A percentile compares a stretch with the other conserved stretches of the same genome.
Evolutionary conservation across 2,329 filamentous ascomycete species (phyloP).

Genomic region (Colletotrichum destructivum): DNA sequence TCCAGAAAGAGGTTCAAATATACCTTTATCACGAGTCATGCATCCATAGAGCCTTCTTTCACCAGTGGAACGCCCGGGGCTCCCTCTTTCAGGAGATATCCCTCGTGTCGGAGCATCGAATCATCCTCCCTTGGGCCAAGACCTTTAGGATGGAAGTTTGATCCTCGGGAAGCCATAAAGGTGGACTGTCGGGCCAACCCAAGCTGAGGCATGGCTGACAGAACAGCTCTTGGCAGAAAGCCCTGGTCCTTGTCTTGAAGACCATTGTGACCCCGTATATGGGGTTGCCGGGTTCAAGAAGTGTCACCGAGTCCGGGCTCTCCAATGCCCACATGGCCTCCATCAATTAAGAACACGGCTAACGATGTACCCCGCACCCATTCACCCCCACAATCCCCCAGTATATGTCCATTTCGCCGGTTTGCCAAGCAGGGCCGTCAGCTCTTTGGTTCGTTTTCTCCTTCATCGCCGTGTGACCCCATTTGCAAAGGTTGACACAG

Average conservation of each 20-base stretch:
- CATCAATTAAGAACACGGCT: constrained; percentile 5
- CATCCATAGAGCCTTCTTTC: too few relatives aligned
- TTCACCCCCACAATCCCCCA: constrained; percentile 24
- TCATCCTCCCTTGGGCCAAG: too few relatives aligned
- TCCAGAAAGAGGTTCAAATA: too few relatives aligned
- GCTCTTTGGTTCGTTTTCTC: constrained; percentile 10
- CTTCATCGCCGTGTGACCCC: neutral
- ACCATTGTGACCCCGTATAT: constrained; percentile 6
- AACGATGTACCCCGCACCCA: constrained; percentile 26
- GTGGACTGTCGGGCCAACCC: too few relatives aligned
- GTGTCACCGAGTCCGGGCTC: constrained; percentile 6
- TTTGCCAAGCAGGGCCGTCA: constrained; percentile 9
- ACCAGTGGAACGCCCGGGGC: too few relatives aligned
- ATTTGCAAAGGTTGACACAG: constrained; percentile 10
- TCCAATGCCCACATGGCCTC: neutral
- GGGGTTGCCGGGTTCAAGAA: constrained; percentile 17
- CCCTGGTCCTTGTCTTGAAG: neutral
- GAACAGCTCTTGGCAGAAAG: too few relatives aligned
- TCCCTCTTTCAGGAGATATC: too few relatives aligned
- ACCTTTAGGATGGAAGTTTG: too few relatives aligned
- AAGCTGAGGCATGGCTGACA: too few relatives aligned
- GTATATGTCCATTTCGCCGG: constrained; percentile 10
- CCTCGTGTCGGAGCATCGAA: too few relatives aligned
- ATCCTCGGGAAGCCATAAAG: too few relatives aligned
- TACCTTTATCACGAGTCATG: too few relatives aligned